These are phyloP conservation scores for Exobasidium cylindrosporum DNA, from an alignment of 1,284 basidiomycete species.

Conservation along the genomic window DNA sequence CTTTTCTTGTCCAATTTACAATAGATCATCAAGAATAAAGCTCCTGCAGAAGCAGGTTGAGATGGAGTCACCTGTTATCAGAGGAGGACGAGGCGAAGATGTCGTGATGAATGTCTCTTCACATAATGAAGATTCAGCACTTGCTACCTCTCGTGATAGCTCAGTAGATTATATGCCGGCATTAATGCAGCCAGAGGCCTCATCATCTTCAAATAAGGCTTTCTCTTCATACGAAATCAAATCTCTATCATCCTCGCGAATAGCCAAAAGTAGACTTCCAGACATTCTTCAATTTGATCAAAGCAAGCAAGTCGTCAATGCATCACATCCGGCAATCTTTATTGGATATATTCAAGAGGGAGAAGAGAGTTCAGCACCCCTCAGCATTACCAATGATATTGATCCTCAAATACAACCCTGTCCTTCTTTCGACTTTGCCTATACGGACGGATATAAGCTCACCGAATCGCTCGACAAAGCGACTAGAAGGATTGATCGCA, in stretches of 20 bases:
- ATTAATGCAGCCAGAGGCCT: neutral
- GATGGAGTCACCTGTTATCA: too few species aligned
- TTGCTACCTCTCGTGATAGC: too few species aligned
- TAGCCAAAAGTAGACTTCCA: neutral
- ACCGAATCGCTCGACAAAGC: constrained; percentile 13
- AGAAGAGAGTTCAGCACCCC: constrained; percentile 19
- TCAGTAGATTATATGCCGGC: too few species aligned
- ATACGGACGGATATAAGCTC: constrained; percentile 28
- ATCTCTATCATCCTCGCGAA: constrained; percentile 8
- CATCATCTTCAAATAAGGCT: neutral
- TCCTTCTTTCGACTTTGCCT: constrained; percentile 39
- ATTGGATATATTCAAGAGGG: constrained; percentile 24
- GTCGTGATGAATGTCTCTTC: too few species aligned
- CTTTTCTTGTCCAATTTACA: too few species aligned
- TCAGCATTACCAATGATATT: constrained; percentile 22
- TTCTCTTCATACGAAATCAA: constrained; percentile 13
- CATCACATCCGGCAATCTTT: constrained; percentile 22
- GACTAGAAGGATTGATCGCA: constrained; percentile 8
- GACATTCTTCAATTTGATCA: constrained; percentile 6
- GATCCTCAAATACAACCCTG: constrained; percentile 22
- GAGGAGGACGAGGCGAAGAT: too few species aligned
- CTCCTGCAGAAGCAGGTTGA: too few species aligned
- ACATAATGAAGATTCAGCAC: too few species aligned
- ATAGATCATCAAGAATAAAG: too few species aligned
- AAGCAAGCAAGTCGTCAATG: neutral